Conservation (phyloP, 257 asterid genomes). For the Plantago ovata region DNA sequence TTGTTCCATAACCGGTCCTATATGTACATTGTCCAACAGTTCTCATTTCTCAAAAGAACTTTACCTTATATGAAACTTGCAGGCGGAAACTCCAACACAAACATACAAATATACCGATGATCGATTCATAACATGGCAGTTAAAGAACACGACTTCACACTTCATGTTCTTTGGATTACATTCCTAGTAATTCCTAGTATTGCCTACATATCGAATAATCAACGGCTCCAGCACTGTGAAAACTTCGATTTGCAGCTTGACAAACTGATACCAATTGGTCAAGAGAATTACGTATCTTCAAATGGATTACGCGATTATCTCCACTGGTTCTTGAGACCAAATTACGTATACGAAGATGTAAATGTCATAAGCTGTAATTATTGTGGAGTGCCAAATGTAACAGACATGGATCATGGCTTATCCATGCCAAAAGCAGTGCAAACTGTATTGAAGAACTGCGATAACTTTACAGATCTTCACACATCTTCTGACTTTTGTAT, state of each 20-base stretch:
- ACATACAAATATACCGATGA: constrained; percentile 20
- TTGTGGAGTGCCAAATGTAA: constrained; percentile 29
- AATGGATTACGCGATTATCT: constrained; percentile 42
- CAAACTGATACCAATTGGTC: constrained; percentile 37
- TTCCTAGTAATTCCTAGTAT: constrained; percentile 45
- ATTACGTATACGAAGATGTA: constrained; percentile 32
- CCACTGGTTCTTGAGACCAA: constrained; percentile 44
- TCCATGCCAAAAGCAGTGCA: constrained; percentile 33
- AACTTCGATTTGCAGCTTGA: constrained; percentile 42
- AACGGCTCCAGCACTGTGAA: constrained; percentile 42
- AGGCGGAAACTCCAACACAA: constrained; percentile 37
- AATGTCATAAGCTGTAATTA: constrained; percentile 38
- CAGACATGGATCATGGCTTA: constrained; percentile 22
- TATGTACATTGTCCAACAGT: not conserved
- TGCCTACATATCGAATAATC: constrained; percentile 24
- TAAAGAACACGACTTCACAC: constrained; percentile 32
- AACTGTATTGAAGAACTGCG: constrained; percentile 32
- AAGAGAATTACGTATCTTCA: constrained; percentile 30
- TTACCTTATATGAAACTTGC: too few species aligned
- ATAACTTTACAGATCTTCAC: constrained; percentile 25
- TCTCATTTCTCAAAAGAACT: not conserved
- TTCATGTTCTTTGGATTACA: constrained; percentile 38
- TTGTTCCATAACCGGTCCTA: too few species aligned
- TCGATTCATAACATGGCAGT: constrained; percentile 33
- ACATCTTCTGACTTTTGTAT: too few species aligned